A percentile compares a stretch with the other conserved stretches of the same genome.
phyloP scores from a whole-genome alignment of 495 filamentous ascomycete genomes.

The Penicillium antarcticum region DNA sequence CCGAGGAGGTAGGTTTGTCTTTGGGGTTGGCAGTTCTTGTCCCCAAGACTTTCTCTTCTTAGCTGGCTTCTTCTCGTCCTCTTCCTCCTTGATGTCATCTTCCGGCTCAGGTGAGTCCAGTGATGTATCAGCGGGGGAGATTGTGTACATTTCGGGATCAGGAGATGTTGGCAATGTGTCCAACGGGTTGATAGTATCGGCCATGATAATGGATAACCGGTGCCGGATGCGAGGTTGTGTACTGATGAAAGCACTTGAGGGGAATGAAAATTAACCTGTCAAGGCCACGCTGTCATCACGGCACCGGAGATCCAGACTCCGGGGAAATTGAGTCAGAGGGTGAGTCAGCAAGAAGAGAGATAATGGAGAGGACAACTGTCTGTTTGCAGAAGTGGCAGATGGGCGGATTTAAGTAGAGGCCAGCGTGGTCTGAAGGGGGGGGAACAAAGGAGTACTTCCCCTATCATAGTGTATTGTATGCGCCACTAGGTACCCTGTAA shows the following conservation, averaged over 20 bases:
- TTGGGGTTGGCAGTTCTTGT: slow-evolving; percentile 92
- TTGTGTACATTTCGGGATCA: slow-evolving; percentile 39
- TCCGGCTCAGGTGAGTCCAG: slow-evolving; percentile 26
- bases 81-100: slow-evolving; percentile 25
- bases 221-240: slow-evolving; percentile 15
- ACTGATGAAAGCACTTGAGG: no score
- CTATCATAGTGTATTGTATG: background rate
- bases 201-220: slow-evolving; percentile 31
- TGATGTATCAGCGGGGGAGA: slow-evolving; percentile 51
- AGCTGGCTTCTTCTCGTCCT: slow-evolving; percentile 62
- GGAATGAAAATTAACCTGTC: background rate
- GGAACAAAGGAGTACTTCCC: slow-evolving; percentile 2
- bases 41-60: slow-evolving; percentile 99
- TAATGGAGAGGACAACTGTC: slow-evolving; percentile 37
- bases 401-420: slow-evolving; percentile 41
- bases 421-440: slow-evolving; percentile 36
- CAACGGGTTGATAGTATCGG: slow-evolving; percentile 32
- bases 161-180: slow-evolving; percentile 33
- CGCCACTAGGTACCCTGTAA: background rate
- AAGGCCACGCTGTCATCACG: slow-evolving; percentile 42
- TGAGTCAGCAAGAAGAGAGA: slow-evolving; percentile 22
- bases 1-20: slow-evolving; percentile 94
- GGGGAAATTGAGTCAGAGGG: slow-evolving; percentile 4
- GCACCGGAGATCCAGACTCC: slow-evolving; percentile 24
- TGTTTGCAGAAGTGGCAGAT: slow-evolving; percentile 15